Percentiles rank a stretch among this genome's conserved stretches.
phyloP scores from a whole-genome alignment of 306 rosid species.

The Sechiopsis laciniata region DNA sequence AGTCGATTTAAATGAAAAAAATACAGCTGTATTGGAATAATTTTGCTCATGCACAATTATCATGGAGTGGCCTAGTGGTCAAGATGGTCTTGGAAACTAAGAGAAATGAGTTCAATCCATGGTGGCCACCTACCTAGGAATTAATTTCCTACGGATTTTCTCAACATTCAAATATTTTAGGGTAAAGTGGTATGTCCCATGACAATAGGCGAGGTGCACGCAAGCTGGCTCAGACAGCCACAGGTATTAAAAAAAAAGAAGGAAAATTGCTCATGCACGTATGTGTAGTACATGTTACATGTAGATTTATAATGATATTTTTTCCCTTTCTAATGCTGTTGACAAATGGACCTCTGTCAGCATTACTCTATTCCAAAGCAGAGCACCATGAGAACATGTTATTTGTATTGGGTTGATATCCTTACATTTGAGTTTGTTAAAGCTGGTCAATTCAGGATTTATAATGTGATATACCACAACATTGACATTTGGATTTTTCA shows the following conservation, averaged over 20 bases:
- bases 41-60: neutral
- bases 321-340: neutral
- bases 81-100: too few relatives aligned
- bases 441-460: neutral
- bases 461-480: neutral
- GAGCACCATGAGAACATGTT: slow-evolving; percentile 2
- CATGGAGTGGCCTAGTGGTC: too few relatives aligned
- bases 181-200: too few relatives aligned
- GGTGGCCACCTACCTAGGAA: too few relatives aligned
- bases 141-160: too few relatives aligned
- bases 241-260: too few relatives aligned
- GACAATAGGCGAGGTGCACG: too few relatives aligned
- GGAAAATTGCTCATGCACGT: too few relatives aligned
- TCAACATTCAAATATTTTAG: too few relatives aligned
- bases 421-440: neutral
- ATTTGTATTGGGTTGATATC: too few relatives aligned
- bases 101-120: too few relatives aligned
- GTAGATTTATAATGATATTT: neutral
- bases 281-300: neutral
- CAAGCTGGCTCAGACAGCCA: too few relatives aligned
- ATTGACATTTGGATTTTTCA: slow-evolving; percentile 22
- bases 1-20: neutral
- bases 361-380: neutral
- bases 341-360: neutral
- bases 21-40: neutral